Evolutionary conservation across 73 alveolate genomes (phyloP).

Genomic region (Loxodes magnus): DNA sequence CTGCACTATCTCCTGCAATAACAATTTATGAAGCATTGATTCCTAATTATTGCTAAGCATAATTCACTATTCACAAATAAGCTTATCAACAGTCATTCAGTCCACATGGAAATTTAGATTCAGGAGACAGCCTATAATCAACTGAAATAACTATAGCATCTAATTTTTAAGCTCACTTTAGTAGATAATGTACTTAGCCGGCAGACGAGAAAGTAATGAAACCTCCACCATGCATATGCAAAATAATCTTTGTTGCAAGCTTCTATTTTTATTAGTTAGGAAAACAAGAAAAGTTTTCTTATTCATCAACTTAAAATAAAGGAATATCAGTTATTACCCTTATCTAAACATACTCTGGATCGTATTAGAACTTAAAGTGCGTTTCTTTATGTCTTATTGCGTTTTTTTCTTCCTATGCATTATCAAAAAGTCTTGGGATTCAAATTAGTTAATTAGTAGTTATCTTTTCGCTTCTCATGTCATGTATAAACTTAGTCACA

Average conservation of each 20-base stretch:
- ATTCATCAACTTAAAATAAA: too few relatives aligned
- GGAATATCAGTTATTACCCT: too few relatives aligned
- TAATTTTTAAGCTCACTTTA: conserved; percentile 72
- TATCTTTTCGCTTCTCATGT: too few relatives aligned
- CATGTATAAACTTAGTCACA: too few relatives aligned
- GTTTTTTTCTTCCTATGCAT: too few relatives aligned
- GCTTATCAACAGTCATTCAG: conserved; percentile 89
- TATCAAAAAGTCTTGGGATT: too few relatives aligned
- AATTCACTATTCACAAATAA: conserved; percentile 66
- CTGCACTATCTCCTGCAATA: conserved; percentile 97
- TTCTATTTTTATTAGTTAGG: too few relatives aligned
- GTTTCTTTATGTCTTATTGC: too few relatives aligned
- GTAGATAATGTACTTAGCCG: conserved; percentile 66
- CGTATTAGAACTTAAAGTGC: too few relatives aligned
- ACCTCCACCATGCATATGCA: conserved; percentile 96
- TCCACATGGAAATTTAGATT: conserved; percentile 79
- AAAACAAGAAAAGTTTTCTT: too few relatives aligned
- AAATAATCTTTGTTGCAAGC: conserved; percentile 26
- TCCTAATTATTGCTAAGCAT: conserved; percentile 51
- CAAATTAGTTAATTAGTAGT: too few relatives aligned
- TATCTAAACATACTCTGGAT: too few relatives aligned
- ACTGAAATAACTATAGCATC: conserved; percentile 75
- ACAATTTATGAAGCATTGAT: conserved; percentile 62
- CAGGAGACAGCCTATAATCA: conserved; percentile 92
- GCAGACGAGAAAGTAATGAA: conserved; percentile 82